phyloP scores from a whole-genome alignment of 1,139 yeast genomes.

The Kluyveromyces sp. region DNA sequence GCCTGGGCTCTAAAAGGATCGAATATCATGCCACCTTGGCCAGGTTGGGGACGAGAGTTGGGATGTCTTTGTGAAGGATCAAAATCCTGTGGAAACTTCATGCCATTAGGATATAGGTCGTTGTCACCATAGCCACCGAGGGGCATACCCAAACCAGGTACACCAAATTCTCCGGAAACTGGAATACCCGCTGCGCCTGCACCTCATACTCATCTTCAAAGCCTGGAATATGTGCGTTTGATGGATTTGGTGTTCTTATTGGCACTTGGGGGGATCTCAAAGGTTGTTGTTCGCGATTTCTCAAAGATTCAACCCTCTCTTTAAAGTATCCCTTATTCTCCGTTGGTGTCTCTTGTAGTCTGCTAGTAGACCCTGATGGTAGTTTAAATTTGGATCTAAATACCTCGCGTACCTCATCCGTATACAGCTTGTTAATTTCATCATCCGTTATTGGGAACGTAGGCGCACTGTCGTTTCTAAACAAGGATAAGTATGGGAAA shows the following conservation, averaged over 20 bases:
- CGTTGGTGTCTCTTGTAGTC: neutral
- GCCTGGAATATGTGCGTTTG: conserved; percentile 37
- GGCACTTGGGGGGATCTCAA: no score
- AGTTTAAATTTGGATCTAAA: conserved; percentile 5
- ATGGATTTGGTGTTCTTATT: no score
- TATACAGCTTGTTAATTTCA: neutral
- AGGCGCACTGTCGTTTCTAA: neutral
- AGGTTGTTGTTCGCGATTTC: conserved; percentile 17
- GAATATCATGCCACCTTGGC: conserved; percentile 34
- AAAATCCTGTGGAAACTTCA: conserved; percentile 26
- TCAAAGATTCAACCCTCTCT: neutral
- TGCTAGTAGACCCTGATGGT: neutral
- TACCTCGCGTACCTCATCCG: neutral
- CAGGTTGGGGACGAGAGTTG: conserved; percentile 8
- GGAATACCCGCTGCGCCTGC: conserved; percentile 8
- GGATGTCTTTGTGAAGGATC: conserved; percentile 14
- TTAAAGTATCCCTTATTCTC: neutral
- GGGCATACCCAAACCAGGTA: conserved; percentile 7
- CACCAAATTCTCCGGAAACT: conserved; percentile 9
- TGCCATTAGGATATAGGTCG: conserved; percentile 36
- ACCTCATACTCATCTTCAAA: conserved; percentile 54
- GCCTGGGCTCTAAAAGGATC: conserved; percentile 25
- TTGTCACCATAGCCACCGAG: conserved; percentile 30
- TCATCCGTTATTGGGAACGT: conserved; percentile 5
- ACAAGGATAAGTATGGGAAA: conserved; percentile 8